phyloP scores from a whole-genome alignment of 2,329 filamentous ascomycete genomes.

The Pseudocercospora vitis region DNA sequence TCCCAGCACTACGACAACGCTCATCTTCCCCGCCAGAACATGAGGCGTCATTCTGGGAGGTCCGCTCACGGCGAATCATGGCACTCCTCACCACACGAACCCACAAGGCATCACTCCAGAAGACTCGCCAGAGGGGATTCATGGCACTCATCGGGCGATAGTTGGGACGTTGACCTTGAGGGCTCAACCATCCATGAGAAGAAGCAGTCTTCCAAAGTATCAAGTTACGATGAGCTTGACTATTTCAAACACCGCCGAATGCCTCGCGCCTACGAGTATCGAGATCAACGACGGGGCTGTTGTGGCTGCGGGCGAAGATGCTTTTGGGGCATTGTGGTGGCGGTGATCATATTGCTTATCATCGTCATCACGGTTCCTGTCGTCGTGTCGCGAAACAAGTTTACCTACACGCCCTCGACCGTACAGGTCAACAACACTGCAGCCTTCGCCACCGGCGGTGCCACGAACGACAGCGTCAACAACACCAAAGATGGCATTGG shows the following conservation, averaged over 20 bases:
- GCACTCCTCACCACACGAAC: no score
- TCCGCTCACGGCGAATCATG: background rate
- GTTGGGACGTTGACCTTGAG: constrained; percentile 14
- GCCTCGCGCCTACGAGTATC: background rate
- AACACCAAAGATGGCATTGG: constrained; percentile 14
- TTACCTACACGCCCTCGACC: constrained; percentile 33
- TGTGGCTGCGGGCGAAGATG: constrained; percentile 20
- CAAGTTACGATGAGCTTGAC: constrained; percentile 14
- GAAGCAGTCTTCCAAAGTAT: constrained; percentile 8
- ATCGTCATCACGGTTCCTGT: constrained; percentile 29
- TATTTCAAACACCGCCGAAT: constrained; percentile 16
- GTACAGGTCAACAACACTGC: constrained; percentile 20
- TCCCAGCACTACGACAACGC: no score
- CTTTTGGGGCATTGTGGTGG: constrained; percentile 23
- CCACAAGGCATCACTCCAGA: background rate
- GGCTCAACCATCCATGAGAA: constrained; percentile 11
- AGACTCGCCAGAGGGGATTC: constrained; percentile 4
- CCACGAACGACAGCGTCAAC: constrained; percentile 3
- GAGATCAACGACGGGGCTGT: constrained; percentile 15
- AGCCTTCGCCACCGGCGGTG: constrained; percentile 16
- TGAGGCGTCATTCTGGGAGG: background rate
- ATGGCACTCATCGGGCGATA: constrained; percentile 7
- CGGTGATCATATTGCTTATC: constrained; percentile 26
- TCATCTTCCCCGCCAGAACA: no score
- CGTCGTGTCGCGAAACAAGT: constrained; percentile 29